Conservation (phyloP, 1,284 basidiomycete genomes). For the Malassezia brasiliensis region DNA sequence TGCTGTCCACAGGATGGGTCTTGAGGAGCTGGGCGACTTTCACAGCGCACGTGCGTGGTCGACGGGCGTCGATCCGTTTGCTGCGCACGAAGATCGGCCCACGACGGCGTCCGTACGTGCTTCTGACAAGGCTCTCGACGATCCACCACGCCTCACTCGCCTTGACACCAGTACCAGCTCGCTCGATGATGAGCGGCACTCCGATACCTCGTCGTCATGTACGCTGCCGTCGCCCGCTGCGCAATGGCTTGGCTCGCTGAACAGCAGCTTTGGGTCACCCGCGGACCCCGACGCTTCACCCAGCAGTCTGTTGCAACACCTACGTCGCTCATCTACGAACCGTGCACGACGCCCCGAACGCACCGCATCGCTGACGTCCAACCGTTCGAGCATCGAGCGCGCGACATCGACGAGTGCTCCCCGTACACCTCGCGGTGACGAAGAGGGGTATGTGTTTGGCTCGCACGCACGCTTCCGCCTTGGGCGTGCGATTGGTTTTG, state of each 20-base stretch:
- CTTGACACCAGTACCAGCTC: not conserved
- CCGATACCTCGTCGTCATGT: not conserved
- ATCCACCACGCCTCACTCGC: not conserved
- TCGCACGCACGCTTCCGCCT: not conserved
- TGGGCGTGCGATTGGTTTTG: slow-evolving; percentile 4
- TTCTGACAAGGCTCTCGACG: not conserved
- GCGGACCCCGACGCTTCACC: not conserved
- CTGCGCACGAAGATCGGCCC: not conserved
- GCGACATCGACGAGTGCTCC: not conserved
- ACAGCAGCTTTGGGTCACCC: not conserved
- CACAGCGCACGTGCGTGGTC: not conserved
- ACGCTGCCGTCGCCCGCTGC: not conserved
- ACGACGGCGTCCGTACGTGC: too few relatives aligned
- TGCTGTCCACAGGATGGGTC: not conserved
- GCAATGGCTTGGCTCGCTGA: not conserved
- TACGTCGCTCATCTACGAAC: slow-evolving; percentile 1
- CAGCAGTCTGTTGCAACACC: not conserved
- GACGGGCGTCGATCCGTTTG: not conserved
- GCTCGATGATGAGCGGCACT: not conserved
- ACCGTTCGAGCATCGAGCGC: not conserved
- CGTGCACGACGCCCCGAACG: not conserved
- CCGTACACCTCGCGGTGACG: not conserved
- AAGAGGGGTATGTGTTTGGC: slow-evolving; percentile 12
- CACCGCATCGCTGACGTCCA: not conserved
- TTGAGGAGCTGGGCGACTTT: not conserved